phyloP scores from a whole-genome alignment of 2,329 filamentous ascomycete species.

The Sporothrix curviconia region DNA sequence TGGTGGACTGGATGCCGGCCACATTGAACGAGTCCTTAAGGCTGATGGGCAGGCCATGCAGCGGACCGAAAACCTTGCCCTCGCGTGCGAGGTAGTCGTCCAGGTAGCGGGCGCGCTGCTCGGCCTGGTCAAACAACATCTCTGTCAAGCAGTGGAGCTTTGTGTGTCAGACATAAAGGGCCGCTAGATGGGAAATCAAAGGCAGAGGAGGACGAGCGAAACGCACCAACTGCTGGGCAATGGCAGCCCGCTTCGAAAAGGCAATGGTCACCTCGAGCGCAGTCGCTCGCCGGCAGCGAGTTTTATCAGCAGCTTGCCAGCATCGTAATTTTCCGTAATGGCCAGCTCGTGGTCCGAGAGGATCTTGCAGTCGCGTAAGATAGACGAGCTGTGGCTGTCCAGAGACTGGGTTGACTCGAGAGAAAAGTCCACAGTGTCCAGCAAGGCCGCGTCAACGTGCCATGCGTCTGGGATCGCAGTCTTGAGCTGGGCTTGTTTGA shows the following conservation, averaged over 20 bases:
- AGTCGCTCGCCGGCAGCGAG: constrained; percentile 4
- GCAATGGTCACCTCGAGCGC: constrained; percentile 1
- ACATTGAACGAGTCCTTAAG: constrained; percentile 13
- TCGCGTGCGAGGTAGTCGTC: constrained; percentile 27
- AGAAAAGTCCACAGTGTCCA: not conserved
- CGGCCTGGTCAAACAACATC: constrained; percentile 28
- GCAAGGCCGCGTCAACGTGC: not conserved
- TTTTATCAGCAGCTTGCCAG: not conserved
- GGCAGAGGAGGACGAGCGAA: not conserved
- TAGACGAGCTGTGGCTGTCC: not conserved
- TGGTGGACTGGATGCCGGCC: not conserved
- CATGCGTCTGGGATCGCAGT: not conserved
- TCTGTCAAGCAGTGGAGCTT: constrained; percentile 27
- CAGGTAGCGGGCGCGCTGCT: constrained; percentile 26
- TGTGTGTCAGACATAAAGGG: not conserved
- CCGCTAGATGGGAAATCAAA: not conserved
- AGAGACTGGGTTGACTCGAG: not conserved
- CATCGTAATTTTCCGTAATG: constrained; percentile 2
- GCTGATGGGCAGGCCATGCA: constrained; percentile 38
- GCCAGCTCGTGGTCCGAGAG: not conserved
- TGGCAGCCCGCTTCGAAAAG: not conserved
- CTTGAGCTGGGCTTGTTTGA: not conserved
- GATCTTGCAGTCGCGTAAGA: not conserved
- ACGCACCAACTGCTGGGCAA: constrained; percentile 4
- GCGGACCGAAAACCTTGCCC: constrained; percentile 27